Evolutionary conservation across 2,329 filamentous ascomycete genomes (phyloP).

Genomic region (Aureobasidium sp.): DNA sequence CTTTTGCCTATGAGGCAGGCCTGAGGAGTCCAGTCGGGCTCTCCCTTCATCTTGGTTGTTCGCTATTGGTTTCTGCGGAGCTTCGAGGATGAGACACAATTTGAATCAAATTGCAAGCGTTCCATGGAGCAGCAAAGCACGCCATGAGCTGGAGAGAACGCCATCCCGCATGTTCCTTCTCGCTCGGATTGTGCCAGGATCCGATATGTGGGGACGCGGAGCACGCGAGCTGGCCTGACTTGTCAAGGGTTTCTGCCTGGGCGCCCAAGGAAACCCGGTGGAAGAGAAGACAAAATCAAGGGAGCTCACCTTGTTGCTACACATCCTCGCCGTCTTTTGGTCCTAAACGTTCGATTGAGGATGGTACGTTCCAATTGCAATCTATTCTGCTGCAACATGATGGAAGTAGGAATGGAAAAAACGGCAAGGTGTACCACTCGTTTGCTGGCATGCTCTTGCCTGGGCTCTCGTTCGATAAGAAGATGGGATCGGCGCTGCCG

Average conservation of each 20-base stretch:
- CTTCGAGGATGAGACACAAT: background rate
- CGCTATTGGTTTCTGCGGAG: background rate
- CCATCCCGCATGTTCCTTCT: background rate
- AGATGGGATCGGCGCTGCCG: background rate
- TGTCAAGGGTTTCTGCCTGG: background rate
- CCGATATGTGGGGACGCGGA: conserved; percentile 8
- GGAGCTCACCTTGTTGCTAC: background rate
- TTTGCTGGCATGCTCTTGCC: conserved; percentile 1
- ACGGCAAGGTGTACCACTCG: conserved; percentile 1
- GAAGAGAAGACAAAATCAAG: background rate
- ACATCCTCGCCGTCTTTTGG: background rate
- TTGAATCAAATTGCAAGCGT: background rate
- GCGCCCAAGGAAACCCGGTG: background rate
- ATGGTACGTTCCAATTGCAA: background rate
- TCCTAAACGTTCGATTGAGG: background rate
- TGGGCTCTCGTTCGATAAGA: conserved; percentile 2
- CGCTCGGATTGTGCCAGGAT: conserved; percentile 3
- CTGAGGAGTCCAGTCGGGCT: background rate
- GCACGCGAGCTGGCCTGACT: conserved; percentile 10
- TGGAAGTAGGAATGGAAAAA: conserved; percentile 6
- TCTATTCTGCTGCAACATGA: background rate
- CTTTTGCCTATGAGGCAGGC: background rate
- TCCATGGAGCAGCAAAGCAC: background rate
- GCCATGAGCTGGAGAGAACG: background rate
- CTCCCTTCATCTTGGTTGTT: background rate